Conservation (phyloP, 164 flowering plant genomes). For the Vitis cinerea region DNA sequence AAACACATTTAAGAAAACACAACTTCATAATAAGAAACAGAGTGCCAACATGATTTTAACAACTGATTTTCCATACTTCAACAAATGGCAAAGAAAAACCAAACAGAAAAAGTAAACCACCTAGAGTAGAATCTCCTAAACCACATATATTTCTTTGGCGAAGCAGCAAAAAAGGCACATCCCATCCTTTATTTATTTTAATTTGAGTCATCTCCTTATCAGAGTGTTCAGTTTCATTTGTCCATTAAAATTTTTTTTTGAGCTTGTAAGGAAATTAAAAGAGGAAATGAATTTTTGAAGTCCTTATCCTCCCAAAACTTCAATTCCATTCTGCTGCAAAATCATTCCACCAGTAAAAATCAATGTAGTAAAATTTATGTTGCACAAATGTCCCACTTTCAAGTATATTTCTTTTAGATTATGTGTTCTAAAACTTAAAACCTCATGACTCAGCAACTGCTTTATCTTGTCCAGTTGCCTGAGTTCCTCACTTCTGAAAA, state of each 20-base stretch:
- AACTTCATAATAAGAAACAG: neutral
- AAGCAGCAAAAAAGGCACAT: neutral
- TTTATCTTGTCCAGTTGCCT: neutral
- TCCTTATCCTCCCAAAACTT: no score
- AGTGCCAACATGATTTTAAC: neutral
- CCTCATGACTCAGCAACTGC: neutral
- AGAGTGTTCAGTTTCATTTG: no score
- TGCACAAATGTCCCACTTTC: no score
- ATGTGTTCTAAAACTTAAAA: no score
- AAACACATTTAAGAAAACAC: neutral
- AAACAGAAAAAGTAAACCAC: no score
- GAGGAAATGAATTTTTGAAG: no score
- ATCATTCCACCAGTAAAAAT: neutral
- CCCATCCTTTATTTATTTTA: no score
- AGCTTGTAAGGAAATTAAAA: no score
- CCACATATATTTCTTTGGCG: neutral
- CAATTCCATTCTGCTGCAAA: neutral
- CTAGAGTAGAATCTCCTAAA: neutral
- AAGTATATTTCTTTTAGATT: no score
- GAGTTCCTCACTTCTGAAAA: neutral
- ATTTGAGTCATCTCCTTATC: no score
- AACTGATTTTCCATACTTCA: neutral
- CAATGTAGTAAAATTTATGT: neutral
- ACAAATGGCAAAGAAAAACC: no score
- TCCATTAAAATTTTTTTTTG: no score